Base-by-base conservation (phyloP, 768 basidiomycete species). In the Russula earlei region DNA sequence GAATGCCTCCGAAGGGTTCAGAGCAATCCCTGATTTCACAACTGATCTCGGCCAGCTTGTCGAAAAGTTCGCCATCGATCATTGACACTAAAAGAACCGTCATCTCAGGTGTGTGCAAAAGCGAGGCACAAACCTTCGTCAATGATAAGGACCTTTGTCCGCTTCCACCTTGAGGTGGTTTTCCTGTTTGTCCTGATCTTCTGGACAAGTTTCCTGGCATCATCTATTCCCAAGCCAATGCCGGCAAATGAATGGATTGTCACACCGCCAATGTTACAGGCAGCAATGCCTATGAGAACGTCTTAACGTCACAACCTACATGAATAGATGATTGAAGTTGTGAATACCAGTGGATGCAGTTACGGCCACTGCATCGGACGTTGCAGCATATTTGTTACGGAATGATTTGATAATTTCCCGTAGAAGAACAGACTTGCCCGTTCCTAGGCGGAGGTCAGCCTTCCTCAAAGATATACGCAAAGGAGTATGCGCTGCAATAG, bases 161-260 rank as follows among this genome's bases (percentile, higher is more conserved):
- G 77, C 54, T 76, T 60, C 96, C 96, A 99, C 46, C 92, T 76
- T 2, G 80, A 67, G 41, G 71, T 69, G 1, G 92, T 84, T 70
- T 96, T 96, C 71, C 81, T 87, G 68, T 94, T 96, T 74, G 81
- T 90, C 62, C 71, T 77, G 43, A 97, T 69, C 65, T 82, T 93
- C 0, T 62, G 69, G 4, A 80, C 74, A 5, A 97, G 77, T 0
- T 79, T 71, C 0, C 85, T 77, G 0, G 79, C 78, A 10, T 67
- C 68, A 37, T 88, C 91, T 3, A 77, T 69, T 2, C 90, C 95
- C 1, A 96, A 70, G 0, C 95, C 95, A 56, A 95, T 87, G 0
- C 95, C 94, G n/a, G 87, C 83, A 66, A 96, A 99, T 0, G 91
- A 94, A 67, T 99, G 95, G 34, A 98, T 79, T 0, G 95, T 98